These are phyloP conservation scores for Trichothecium sympodiale DNA, from an alignment of 2,329 filamentous ascomycete species.

Conservation along the genomic window DNA sequence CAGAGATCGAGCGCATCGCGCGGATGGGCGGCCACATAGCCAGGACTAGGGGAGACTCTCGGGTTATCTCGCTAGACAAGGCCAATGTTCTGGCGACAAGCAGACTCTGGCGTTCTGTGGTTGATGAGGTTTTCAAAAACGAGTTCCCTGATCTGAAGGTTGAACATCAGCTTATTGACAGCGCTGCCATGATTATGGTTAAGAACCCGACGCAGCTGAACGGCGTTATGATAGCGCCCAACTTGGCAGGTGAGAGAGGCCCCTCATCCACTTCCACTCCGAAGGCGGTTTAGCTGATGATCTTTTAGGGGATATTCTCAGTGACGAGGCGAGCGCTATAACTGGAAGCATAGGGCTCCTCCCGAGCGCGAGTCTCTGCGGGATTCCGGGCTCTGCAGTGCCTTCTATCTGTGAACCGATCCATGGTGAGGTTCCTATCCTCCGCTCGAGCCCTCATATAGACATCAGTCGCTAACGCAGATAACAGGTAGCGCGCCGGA, in stretches of 20 bases:
- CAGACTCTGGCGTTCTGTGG: slow-evolving; percentile 73
- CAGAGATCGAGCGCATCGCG: slow-evolving; percentile 77
- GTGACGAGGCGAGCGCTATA: slow-evolving; percentile 10
- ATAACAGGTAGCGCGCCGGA: slow-evolving; percentile 71
- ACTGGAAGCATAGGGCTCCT: slow-evolving; percentile 12
- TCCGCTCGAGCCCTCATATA: slow-evolving; percentile 5
- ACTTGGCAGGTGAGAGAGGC: slow-evolving; percentile 26
- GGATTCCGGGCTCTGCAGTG: slow-evolving; percentile 10
- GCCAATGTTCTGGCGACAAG: slow-evolving; percentile 85
- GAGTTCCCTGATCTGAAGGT: slow-evolving; percentile 81
- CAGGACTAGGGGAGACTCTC: slow-evolving; percentile 54
- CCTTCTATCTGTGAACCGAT: slow-evolving; percentile 11
- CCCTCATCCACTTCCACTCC: slow-evolving; percentile 5
- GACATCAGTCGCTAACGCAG: slow-evolving; percentile 3
- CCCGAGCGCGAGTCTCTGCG: slow-evolving; percentile 13
- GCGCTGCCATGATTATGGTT: slow-evolving; percentile 87
- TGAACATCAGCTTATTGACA: slow-evolving; percentile 82
- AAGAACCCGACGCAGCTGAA: slow-evolving; percentile 81
- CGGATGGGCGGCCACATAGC: slow-evolving; percentile 71
- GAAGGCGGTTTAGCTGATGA: slow-evolving; percentile 9
- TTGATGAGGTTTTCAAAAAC: slow-evolving; percentile 68
- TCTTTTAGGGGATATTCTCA: slow-evolving; percentile 10
- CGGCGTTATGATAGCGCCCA: slow-evolving; percentile 80
- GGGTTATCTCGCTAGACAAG: slow-evolving; percentile 79
- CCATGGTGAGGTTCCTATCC: slow-evolving; percentile 9